A percentile compares a stretch with the other conserved stretches of the same genome.
Evolutionary conservation across 2,329 filamentous ascomycete species (phyloP).

Genomic region (Fusarium neocosmosporiellum): DNA sequence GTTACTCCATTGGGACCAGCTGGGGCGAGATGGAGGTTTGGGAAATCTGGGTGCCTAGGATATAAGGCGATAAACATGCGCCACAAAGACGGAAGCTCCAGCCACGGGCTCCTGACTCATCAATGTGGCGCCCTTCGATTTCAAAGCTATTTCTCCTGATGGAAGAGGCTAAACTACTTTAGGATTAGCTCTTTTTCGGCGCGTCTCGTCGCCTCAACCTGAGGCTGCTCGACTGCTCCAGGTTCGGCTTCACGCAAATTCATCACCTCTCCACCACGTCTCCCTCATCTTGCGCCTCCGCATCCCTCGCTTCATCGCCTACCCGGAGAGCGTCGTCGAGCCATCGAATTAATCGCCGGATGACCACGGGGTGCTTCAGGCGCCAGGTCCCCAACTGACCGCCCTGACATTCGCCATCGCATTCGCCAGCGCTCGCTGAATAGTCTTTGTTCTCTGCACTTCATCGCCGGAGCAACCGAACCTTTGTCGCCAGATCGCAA

Average conservation of each 20-base stretch:
- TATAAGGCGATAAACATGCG: neutral
- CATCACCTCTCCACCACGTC: conserved; percentile 37
- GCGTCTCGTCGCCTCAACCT: conserved; percentile 41
- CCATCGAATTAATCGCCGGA: conserved; percentile 42
- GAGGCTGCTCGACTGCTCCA: conserved; percentile 38
- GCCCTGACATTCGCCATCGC: conserved; percentile 42
- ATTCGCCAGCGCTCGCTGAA: conserved; percentile 34
- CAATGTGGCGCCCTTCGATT: conserved; percentile 17
- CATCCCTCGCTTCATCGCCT: conserved; percentile 23
- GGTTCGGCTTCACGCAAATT: conserved; percentile 42
- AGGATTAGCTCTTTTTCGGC: conserved; percentile 19
- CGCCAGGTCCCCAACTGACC: conserved; percentile 48
- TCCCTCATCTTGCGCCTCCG: conserved; percentile 35
- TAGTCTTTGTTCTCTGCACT: conserved; percentile 19
- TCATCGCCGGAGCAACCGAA: conserved; percentile 11
- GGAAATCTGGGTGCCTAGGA: conserved; percentile 6
- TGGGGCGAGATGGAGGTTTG: neutral
- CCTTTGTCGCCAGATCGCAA: conserved; percentile 7
- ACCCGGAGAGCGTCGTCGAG: conserved; percentile 29
- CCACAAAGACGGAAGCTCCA: neutral
- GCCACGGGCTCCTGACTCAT: conserved; percentile 23
- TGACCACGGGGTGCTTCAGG: conserved; percentile 49
- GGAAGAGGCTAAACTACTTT: neutral
- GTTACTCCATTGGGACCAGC: neutral
- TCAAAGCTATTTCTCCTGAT: neutral